phyloP scores from a whole-genome alignment of 176 grass and related monocot species.

The Zoysia japonica region DNA sequence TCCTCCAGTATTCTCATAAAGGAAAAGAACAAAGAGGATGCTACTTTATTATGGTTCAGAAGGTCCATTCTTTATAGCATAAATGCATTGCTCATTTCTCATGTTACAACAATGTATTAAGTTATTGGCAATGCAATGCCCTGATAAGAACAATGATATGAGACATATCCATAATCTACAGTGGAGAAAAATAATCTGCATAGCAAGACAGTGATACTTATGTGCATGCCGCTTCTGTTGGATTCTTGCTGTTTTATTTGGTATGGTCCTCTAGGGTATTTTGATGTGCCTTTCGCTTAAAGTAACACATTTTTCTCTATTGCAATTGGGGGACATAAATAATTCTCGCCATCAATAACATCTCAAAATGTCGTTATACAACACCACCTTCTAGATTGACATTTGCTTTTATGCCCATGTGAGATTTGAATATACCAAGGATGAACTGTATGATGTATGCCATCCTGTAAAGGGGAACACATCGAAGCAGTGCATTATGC shows the following conservation, averaged over 20 bases:
- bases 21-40: background rate
- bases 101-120: background rate
- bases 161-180: slow-evolving; percentile 1
- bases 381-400: slow-evolving; percentile 26
- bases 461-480: slow-evolving; percentile 44
- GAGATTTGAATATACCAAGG: slow-evolving; percentile 39
- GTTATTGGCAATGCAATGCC: background rate
- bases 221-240: slow-evolving; percentile 19
- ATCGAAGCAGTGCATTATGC: slow-evolving; percentile 16
- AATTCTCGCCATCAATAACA: slow-evolving; percentile 20
- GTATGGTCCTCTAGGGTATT: slow-evolving; percentile 7
- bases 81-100: background rate
- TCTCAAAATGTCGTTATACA: slow-evolving; percentile 22
- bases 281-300: slow-evolving; percentile 42
- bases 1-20: slow-evolving; percentile 16
- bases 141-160: background rate
- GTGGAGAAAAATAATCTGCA: background rate
- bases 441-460: slow-evolving; percentile 34
- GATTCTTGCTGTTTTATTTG: slow-evolving; percentile 37
- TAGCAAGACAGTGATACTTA: slow-evolving; percentile 38
- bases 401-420: slow-evolving; percentile 43
- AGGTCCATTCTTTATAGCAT: slow-evolving; percentile 10
- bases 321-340: background rate
- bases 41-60: background rate
- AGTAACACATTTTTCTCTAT: slow-evolving; percentile 9